Conservation (phyloP, 1,139 yeast species). For the Chernovozyma aurita region DNA sequence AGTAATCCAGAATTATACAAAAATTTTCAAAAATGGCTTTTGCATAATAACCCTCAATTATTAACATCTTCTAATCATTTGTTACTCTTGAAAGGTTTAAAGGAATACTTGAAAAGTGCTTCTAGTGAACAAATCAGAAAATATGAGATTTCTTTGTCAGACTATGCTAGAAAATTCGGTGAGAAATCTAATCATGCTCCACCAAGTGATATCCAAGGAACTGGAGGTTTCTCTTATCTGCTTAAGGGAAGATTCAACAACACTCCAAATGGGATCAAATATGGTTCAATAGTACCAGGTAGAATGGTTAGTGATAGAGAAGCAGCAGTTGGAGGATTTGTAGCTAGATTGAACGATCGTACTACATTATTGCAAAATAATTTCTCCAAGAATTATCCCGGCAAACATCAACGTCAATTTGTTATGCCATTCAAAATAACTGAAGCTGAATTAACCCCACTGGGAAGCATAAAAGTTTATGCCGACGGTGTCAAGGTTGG, state of each 20-base stretch:
- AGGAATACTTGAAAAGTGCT: slow-evolving; percentile 22
- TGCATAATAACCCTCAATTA: slow-evolving; percentile 31
- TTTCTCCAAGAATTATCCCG: slow-evolving; percentile 38
- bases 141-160: slow-evolving; percentile 17
- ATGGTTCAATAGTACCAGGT: slow-evolving; percentile 63
- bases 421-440: slow-evolving; percentile 40
- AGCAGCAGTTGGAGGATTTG: slow-evolving; percentile 77
- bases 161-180: slow-evolving; percentile 17
- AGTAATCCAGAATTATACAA: slow-evolving; percentile 31
- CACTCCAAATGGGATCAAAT: slow-evolving; percentile 69
- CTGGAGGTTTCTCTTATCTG: slow-evolving; percentile 70
- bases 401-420: slow-evolving; percentile 43
- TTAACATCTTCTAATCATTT: slow-evolving; percentile 15
- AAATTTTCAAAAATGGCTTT: slow-evolving; percentile 31
- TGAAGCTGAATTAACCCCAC: slow-evolving; percentile 35
- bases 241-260: slow-evolving; percentile 68
- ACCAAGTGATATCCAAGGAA: slow-evolving; percentile 47
- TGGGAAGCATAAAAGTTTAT: slow-evolving; percentile 34
- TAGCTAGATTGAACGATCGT: slow-evolving; percentile 41
- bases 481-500: slow-evolving; percentile 42
- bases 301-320: slow-evolving; percentile 53
- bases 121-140: slow-evolving; percentile 13
- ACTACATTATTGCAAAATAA: slow-evolving; percentile 37
- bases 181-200: slow-evolving; percentile 9
- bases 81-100: slow-evolving; percentile 19